These are phyloP conservation scores for Eucalyptus pumila DNA, from an alignment of 345 rosid genomes.

Conservation along the genomic window DNA sequence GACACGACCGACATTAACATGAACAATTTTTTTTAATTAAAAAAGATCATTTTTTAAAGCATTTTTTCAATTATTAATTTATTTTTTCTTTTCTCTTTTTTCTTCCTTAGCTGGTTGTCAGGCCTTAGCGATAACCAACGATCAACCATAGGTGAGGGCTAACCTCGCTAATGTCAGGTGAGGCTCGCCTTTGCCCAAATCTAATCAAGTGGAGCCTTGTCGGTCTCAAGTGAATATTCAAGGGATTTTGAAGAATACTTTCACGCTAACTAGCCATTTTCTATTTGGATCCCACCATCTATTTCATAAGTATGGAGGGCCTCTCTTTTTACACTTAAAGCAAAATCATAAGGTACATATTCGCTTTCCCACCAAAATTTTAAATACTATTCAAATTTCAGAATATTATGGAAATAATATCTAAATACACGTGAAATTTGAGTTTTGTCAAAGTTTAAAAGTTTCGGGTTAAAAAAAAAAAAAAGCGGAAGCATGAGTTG, in stretches of 20 bases:
- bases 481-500: neutral
- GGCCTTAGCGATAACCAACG: too few species aligned
- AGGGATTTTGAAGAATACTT: neutral
- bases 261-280: neutral
- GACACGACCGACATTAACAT: neutral
- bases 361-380: neutral
- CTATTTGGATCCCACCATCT: neutral
- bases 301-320: neutral
- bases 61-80: neutral
- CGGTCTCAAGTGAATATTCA: neutral
- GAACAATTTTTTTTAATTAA: neutral
- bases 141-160: neutral
- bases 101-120: neutral
- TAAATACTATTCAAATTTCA: neutral
- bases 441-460: neutral
- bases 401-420: neutral
- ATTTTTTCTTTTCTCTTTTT: neutral
- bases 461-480: neutral
- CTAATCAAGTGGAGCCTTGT: too few species aligned
- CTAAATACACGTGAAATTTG: neutral
- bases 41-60: neutral
- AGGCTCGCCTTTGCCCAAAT: neutral
- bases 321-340: neutral
- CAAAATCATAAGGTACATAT: neutral
- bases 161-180: neutral